Base-by-base conservation (phyloP, 495 filamentous ascomycete genomes). In the Arthonia radiata region DNA sequence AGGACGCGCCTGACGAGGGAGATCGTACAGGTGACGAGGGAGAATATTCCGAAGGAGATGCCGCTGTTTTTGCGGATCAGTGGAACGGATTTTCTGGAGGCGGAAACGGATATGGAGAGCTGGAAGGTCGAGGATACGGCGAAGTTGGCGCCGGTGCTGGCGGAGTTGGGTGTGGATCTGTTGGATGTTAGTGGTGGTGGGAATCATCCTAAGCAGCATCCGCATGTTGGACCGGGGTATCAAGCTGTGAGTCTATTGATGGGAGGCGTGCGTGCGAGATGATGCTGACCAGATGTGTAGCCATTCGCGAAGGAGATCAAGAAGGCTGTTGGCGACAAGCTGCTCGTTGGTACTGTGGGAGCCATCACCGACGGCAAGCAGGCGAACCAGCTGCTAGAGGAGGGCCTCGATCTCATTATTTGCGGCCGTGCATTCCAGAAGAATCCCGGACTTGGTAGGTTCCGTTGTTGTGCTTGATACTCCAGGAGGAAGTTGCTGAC, bases 101-200 rank as follows among this genome's bases (percentile, higher is more conserved):
- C n/a, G n/a, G 65, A 68, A 23, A 37, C 46, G 24, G 37, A 54
- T 14, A 35, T 45, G 5, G 63, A 62, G 7, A 58, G 59, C 22
- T 82, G 75, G 77, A 59, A 63, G 17, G 39, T 79, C 18, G 49
- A 59, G 15, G 49, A 73, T 19, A 72, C 59, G 13, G 54, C 67
- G 26, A 36, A 43, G 32, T 53, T 89, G 2, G 68, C 72, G 9
- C 60, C 63, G 35, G 40, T 70, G 15, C 54, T 81, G 0, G 59
- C 70, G 0, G 62, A 57, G 5, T 45, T 61, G 2, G 75, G 69
- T 3, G 54, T 89, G 14, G 78, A 83, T 46, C 42, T 83, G 3
- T 46, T 83, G 10, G 78, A 89, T 44, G 66, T 81, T 24, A 71
- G 61, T 32, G 67, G 67, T 0, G 72, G 59, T 3, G 78, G 71